Evolutionary conservation across 2,329 filamentous ascomycete genomes (phyloP), one percentile per base, ranked within the genome.

Genomic region (Torrubiella hemipterigena): DNA sequence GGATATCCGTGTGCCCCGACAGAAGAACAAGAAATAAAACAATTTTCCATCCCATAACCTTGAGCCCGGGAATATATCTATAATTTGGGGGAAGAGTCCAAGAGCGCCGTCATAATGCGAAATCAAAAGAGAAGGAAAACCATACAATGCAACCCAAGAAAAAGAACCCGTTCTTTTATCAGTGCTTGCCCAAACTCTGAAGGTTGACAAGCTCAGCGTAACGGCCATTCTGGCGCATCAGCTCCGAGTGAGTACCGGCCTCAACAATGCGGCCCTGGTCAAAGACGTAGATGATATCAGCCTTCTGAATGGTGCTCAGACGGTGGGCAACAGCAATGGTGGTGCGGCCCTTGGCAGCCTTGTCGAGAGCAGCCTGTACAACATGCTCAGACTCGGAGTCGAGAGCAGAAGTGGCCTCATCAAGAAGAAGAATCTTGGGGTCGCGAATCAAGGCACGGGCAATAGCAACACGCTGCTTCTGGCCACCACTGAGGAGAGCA

Each of bases 271-370:
- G 70, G 7, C 89, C 91, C 45, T 83, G 77, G 53, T 95, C 87
- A 51, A 96, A 91, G n/a, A 96, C 89, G 42, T 93, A 95, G 45
- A 96, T 96, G 29, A 89, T 62, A 50, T 96, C 89, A 1, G 89
- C 89, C 51, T 91, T 87, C 51, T 94, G 86, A 38, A 96, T 95
- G 0, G 91, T 95, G 48, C 77, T 85, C 6, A 98, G 62, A 16
- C 91, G 69, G 56, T 98, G 89, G 4, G 91, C 91, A 2, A 98
- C 89, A 1, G 89, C 87, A 39, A 98, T 91, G 0, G 89, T 96
- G 6, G 86, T 93, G 31, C 86, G 72, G 27, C 78, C 85, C 62
- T 82, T 80, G 14, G 84, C 79, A 2, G 86, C 86, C 39, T 77
- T 75, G 53, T 95, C 82, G 12, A 91, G 65, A 0, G 83, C 83